Base-by-base conservation (phyloP, 331 rosid genomes). In the Malus hybrid region DNA sequence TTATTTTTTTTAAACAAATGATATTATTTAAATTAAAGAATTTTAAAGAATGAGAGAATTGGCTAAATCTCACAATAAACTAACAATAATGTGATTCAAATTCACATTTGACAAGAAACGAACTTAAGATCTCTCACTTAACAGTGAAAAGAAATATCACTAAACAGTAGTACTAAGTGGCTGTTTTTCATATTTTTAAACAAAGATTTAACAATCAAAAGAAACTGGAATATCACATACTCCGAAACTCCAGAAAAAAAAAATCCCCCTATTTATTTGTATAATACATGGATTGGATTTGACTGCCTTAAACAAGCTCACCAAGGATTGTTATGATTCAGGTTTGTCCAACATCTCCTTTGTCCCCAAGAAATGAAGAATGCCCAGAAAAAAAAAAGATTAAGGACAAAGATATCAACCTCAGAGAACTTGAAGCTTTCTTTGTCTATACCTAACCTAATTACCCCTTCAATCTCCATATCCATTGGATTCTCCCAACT, bases 401-500 rank as follows among this genome's bases (percentile, higher is more conserved):
- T 50, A 62, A 56, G 12, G 44, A 72, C 63, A 65, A 26, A 76
- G 29, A 19, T 68, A 57, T 72, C 72, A 77, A 48, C 73, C 77
- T 75, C 71, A 60, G 12, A 53, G 68, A 77, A 20, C 76, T 75
- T 76, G 53, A 34, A 44, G 57, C 67, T 30, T 68, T 78, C 79
- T 42, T 55, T 75, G 81, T 66, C 79, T 84, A 24, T 67, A 84
- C 88, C 86, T 39, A 78, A 80, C 79, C 48, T 42, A 42, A 42
- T 42, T 42, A 42, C 14, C 48, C n/a, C 44, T 56, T 44, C 42
- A 9, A 73, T 63, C 75, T 20, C 50, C 15, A 62, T 56, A 16
- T 74, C 62, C 84, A 80, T 79, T 68, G 83, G 83, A 82, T 84
- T 84, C 84, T 79, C 62, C 12, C 11, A 48, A 64, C 20, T 22